Conservation (phyloP, 768 basidiomycete genomes). For the Leccinellum albellum region DNA sequence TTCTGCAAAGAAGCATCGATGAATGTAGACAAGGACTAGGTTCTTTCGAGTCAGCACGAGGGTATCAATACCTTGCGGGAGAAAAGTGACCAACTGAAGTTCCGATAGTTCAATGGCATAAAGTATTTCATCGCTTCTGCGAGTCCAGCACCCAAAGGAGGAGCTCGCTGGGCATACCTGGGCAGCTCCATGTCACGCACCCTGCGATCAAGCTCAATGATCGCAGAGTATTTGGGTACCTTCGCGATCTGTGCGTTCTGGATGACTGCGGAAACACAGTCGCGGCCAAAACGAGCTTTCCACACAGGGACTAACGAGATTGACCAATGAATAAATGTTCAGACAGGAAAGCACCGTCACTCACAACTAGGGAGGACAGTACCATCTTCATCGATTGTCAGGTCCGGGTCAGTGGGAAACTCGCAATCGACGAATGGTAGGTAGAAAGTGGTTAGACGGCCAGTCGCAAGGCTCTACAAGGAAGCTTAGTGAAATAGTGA, state of each 20-base stretch:
- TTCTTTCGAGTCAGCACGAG: background rate
- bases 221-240: conserved; percentile 58
- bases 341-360: conserved; percentile 19
- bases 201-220: conserved; percentile 61
- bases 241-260: conserved; percentile 64
- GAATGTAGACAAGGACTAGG: conserved; percentile 66
- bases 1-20: conserved; percentile 74
- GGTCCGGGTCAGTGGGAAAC: conserved; percentile 56
- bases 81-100: conserved; percentile 48
- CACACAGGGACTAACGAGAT: conserved; percentile 52
- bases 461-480: conserved; percentile 61
- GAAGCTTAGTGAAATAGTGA: background rate
- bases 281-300: conserved; percentile 66
- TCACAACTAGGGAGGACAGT: conserved; percentile 55
- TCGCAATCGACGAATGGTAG: conserved; percentile 73
- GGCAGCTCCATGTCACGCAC: conserved; percentile 68
- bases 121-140: conserved; percentile 67
- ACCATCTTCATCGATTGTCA: conserved; percentile 58
- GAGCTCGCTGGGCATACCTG: conserved; percentile 50
- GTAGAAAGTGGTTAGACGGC: conserved; percentile 64
- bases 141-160: conserved; percentile 48
- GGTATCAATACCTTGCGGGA: background rate
- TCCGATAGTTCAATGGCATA: conserved; percentile 72
- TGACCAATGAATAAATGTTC: background rate
- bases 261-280: conserved; percentile 65